Conservation (phyloP, 805 yeast species). For the Barnettozyma vustinii region DNA sequence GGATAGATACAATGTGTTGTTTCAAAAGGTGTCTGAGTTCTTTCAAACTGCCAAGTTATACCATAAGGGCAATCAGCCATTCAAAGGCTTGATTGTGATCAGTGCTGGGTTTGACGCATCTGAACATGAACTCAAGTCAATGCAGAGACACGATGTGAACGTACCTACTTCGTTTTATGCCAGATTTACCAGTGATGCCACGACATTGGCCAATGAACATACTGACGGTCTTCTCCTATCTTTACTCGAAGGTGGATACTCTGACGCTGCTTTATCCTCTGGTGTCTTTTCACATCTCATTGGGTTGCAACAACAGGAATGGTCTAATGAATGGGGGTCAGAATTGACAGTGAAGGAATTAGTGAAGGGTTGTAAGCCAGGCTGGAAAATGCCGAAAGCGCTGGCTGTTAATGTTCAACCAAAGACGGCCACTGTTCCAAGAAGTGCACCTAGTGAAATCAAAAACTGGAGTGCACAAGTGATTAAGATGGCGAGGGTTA, state of each 20-base stretch:
- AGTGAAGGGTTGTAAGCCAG: constrained; percentile 59
- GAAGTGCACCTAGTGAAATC: constrained; percentile 39
- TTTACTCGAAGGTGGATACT: constrained; percentile 79
- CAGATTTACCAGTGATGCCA: constrained; percentile 65
- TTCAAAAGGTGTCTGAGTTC: constrained; percentile 63
- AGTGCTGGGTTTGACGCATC: constrained; percentile 90
- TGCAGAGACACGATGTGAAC: constrained; percentile 80
- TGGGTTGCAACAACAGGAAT: constrained; percentile 54
- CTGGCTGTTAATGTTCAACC: background rate
- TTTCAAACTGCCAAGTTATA: constrained; percentile 40
- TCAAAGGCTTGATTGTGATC: constrained; percentile 57
- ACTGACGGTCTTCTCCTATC: constrained; percentile 60
- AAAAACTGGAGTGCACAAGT: constrained; percentile 63
- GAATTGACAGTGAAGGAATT: constrained; percentile 59
- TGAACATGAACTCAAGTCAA: constrained; percentile 73
- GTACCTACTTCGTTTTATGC: constrained; percentile 80
- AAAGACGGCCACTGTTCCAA: background rate
- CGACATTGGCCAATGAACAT: constrained; percentile 59
- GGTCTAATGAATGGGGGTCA: constrained; percentile 65
- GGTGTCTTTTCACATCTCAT: constrained; percentile 76
- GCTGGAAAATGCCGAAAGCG: constrained; percentile 39
- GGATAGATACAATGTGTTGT: constrained; percentile 52
- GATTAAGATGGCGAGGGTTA: constrained; percentile 52
- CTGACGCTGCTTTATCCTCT: constrained; percentile 73
- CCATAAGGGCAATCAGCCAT: constrained; percentile 26